These are phyloP conservation scores for Arthrinium phaeospermum DNA, from an alignment of 2,329 filamentous ascomycete genomes.

Conservation along the genomic window DNA sequence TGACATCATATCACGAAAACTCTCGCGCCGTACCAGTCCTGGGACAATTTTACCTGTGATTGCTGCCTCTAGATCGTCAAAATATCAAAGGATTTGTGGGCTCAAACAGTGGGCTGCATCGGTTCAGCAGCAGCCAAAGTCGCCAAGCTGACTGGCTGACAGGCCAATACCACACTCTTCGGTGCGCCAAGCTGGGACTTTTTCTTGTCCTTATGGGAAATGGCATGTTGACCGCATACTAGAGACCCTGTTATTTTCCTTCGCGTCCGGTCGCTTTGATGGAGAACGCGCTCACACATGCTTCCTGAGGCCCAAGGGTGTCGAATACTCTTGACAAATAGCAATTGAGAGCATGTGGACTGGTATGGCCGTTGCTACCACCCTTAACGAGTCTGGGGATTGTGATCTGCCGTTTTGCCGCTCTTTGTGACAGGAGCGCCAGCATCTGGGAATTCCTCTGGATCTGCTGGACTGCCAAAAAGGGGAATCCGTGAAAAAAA, in stretches of 20 bases:
- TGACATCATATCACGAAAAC: slow-evolving; percentile 13
- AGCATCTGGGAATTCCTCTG: not conserved
- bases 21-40: slow-evolving; percentile 4
- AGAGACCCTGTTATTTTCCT: not conserved
- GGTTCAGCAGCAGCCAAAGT: not conserved
- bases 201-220: slow-evolving; percentile 3
- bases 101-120: not conserved
- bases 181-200: not conserved
- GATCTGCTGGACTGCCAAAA: not conserved
- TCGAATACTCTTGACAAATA: slow-evolving; percentile 12
- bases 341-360: not conserved
- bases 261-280: not conserved
- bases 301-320: not conserved
- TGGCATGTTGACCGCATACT: slow-evolving; percentile 13
- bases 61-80: not conserved
- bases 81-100: not conserved
- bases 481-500: not conserved
- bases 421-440: not conserved
- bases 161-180: not conserved
- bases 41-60: slow-evolving; percentile 12
- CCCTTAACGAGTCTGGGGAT: not conserved
- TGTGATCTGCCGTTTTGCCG: slow-evolving; percentile 11
- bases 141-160: not conserved
- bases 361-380: not conserved
- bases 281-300: not conserved